Evolutionary conservation across 768 basidiomycete genomes (phyloP).

Genomic region (Trametes cinnabarina): DNA sequence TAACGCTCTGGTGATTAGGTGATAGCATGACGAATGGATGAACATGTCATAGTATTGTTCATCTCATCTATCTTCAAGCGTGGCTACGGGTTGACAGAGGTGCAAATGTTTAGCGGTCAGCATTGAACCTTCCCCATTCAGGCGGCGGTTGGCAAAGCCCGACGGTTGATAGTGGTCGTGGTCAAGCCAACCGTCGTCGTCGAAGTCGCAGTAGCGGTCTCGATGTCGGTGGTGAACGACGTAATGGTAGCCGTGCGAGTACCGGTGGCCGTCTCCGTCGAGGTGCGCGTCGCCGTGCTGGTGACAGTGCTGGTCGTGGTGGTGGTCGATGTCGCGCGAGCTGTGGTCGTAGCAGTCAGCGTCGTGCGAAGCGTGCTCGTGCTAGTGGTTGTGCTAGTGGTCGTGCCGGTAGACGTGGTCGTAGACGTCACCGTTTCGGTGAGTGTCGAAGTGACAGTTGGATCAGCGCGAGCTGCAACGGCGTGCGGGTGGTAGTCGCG

Average conservation of each 20-base stretch:
- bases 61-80: too few relatives aligned
- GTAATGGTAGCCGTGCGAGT: neutral
- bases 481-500: neutral
- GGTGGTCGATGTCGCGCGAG: neutral
- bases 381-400: neutral
- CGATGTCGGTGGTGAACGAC: too few relatives aligned
- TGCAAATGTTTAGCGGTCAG: too few relatives aligned
- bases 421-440: neutral
- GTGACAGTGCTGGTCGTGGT: neutral
- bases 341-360: neutral
- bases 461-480: neutral
- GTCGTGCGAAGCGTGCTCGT: too few relatives aligned
- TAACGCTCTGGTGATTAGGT: too few relatives aligned
- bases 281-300: neutral
- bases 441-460: neutral
- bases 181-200: neutral
- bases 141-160: too few relatives aligned
- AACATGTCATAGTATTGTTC: too few relatives aligned
- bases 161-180: neutral
- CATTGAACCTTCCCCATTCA: too few relatives aligned
- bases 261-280: neutral
- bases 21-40: too few relatives aligned
- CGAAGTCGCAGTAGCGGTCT: neutral
- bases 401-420: neutral
- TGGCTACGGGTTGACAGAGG: too few relatives aligned